phyloP scores from a whole-genome alignment of 225 moss, liverwort and hornwort genomes.

The Asterella californica region DNA sequence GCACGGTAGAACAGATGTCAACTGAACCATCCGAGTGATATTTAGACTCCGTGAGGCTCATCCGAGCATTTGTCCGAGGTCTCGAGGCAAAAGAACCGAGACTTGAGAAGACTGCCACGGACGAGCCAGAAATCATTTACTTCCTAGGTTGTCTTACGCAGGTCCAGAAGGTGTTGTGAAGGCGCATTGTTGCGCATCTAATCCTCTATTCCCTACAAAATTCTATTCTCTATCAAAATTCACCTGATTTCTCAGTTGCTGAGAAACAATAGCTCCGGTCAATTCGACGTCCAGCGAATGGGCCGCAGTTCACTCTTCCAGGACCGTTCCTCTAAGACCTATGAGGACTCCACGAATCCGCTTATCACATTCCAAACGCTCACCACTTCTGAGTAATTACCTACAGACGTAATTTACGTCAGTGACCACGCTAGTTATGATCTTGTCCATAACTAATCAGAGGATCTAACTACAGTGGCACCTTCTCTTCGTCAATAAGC shows the following conservation, averaged over 20 bases:
- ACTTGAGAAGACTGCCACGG: background rate
- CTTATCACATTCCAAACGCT: background rate
- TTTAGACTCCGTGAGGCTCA: background rate
- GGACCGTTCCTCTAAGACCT: background rate
- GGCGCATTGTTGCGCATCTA: background rate
- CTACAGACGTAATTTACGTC: background rate
- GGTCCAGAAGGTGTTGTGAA: background rate
- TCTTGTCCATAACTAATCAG: background rate
- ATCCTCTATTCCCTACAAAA: background rate
- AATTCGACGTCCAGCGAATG: background rate
- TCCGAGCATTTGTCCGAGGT: background rate
- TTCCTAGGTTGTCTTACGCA: no score
- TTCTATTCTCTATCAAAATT: background rate
- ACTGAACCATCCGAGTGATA: background rate
- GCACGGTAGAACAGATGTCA: background rate
- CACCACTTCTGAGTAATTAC: background rate
- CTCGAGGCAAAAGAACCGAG: background rate
- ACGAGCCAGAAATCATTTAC: background rate
- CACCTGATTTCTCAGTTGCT: background rate
- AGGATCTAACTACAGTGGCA: slow-evolving; percentile 20
- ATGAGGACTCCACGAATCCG: background rate
- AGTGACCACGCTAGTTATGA: background rate
- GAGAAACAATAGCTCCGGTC: background rate
- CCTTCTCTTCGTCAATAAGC: slow-evolving; percentile 85
- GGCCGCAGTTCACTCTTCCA: background rate